Evolutionary conservation across 75 land plant genomes (phyloP), one percentile per base, ranked within the genome.

Genomic region (Cryptomeria japonica): DNA sequence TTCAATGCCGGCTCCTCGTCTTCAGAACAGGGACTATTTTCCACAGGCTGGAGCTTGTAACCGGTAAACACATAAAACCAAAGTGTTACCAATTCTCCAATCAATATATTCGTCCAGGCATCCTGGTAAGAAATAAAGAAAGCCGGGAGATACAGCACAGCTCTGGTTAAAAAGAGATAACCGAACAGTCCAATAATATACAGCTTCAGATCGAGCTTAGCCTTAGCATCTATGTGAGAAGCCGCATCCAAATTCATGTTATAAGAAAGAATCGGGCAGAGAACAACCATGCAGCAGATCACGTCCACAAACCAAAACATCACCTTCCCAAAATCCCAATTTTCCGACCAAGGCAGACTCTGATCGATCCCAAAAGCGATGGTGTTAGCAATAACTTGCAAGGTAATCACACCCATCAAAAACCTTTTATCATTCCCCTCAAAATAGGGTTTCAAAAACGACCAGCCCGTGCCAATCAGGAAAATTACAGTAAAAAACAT

Each of bases 371-470:
- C 87, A 37, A 89, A 46, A 32, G 53, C 36, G 16, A 87, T 87
- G n/a, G 85, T 51, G 61, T 90, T 90, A 28, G 91, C 91, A 39
- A 90, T 37, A 55, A 90, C 91, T 83, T 90, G 91, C 75, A 90
- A 91, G 2, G 41, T 90, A 16, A 90, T 89, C 53, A 90, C 91
- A 34, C 88, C 83, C 91, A 90, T 90, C 37, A 90, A 83, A 61
- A 90, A 90, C 91, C 79, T 88, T 91, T 90, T 90, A 72, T 90
- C 91, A 84, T 89, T 90, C 55, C 89, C 91, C 46, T 90, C 0
- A 44, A 44, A 5, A 3, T 44, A 44, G 46, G 91, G 91, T 87
- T 86, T 90, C 87, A 90, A 39, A 49, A 90, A 89, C 11, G 91
- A 90, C 91, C 91, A 90, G 16, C 91, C 91, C 19, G 87, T 90